Base-by-base conservation (phyloP, 225 moss, liverwort and hornwort species). In the Marchantia paleacea region DNA sequence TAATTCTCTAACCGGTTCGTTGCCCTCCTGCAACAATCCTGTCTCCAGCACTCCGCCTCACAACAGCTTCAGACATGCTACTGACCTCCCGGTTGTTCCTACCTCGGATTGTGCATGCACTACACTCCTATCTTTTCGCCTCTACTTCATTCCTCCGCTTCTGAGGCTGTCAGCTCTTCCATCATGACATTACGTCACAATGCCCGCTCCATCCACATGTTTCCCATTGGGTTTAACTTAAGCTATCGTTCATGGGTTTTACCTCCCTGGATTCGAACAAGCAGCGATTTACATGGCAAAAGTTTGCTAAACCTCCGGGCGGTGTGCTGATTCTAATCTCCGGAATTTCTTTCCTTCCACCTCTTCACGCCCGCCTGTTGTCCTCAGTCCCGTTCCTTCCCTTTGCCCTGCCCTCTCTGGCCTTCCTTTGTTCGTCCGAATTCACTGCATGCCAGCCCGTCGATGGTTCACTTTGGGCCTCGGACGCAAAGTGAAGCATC, bases 261-360 rank as follows among this genome's bases (percentile, higher is more conserved):
- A n/a, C 50, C 12, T 50, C 12, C n/a, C 22, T 24, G 14, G 24
- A 72, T 52, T 8, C 10, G 48, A 49, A 70, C 20, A 20, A 66
- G 15, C 73, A 54, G 3, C 55, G 25, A 66, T 11, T 71, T 22
- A 20, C 47, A 18, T 18, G 7, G 14, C 39, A 39, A 11, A 20
- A 49, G 20, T 18, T 29, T 49, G 48, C 24, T 74, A 55, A 74
- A 55, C 53, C 54, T 10, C 14, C 53, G 53, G 74, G 16, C 74
- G 12, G 74, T 54, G 74, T 74, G 14, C 74, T 74, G 74, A 74
- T 74, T 74, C 74, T 74, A 52, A 74, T 74, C 74, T 74, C 74
- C 74, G n/a, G 51, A 72, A 66, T 50, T 72, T 3, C 49, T 70
- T 70, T 31, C 70, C 47, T 70, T 70, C 72, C 72, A 51, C 72